Conservation (phyloP, 768 basidiomycete genomes). For the Collybia sordida region DNA sequence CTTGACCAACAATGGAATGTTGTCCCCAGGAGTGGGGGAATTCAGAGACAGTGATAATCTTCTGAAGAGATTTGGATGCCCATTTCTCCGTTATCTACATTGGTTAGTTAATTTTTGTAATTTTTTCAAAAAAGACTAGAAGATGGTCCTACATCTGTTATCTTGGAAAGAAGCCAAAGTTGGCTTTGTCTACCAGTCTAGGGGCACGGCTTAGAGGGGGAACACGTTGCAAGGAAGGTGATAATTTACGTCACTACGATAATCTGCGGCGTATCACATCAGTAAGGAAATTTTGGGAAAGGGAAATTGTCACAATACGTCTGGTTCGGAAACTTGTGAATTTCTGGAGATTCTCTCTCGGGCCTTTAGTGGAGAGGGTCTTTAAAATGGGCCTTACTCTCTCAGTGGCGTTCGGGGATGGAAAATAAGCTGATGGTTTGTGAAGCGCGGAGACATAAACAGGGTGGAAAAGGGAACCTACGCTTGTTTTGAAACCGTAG, state of each 20-base stretch:
- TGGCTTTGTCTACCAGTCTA: conserved; percentile 80
- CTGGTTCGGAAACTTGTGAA: conserved; percentile 76
- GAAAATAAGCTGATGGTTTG: conserved; percentile 46
- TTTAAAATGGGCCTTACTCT: conserved; percentile 59
- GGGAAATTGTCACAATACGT: conserved; percentile 43
- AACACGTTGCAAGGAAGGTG: conserved; percentile 14
- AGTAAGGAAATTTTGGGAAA: conserved; percentile 8
- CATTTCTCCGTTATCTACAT: conserved; percentile 62
- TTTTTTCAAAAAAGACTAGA: neutral
- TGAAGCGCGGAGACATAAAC: conserved; percentile 16
- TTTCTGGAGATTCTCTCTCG: conserved; percentile 58
- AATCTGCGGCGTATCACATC: conserved; percentile 41
- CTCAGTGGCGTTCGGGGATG: conserved; percentile 59
- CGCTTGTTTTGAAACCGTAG: conserved; percentile 35
- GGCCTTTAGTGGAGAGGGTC: conserved; percentile 65
- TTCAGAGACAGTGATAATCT: conserved; percentile 64
- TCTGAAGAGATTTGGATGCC: conserved; percentile 55
- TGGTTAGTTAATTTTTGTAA: neutral
- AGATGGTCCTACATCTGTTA: conserved; percentile 50
- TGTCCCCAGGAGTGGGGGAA: conserved; percentile 86
- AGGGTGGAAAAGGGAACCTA: conserved; percentile 25
- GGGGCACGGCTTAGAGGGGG: conserved; percentile 15
- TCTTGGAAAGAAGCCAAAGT: conserved; percentile 69
- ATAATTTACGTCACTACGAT: conserved; percentile 69
- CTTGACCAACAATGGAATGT: conserved; percentile 61